Evolutionary conservation across 2,329 filamentous ascomycete genomes (phyloP), one percentile per base, ranked within the genome.

Genomic region (Parafenestella ontariensis): DNA sequence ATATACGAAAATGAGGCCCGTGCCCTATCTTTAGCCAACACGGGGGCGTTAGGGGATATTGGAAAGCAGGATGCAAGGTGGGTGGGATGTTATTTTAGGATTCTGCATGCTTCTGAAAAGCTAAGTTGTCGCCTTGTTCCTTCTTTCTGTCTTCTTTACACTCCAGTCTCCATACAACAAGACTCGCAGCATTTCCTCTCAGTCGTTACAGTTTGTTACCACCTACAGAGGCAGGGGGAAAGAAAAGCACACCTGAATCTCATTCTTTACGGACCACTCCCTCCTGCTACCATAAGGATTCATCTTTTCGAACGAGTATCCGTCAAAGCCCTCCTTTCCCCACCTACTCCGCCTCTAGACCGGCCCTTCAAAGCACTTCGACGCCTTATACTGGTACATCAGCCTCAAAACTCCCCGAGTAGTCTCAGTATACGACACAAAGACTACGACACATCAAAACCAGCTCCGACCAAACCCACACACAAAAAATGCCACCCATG

Each of bases 1-100:
- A 61, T 59, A 49, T 54, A 64, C 52, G 58, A 62, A 40, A 15
- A 18, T 17, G 5, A 17, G 48, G 41, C 18, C 46, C 40, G 49
- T 43, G 41, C 41, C 17, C 24, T n/a, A 29, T 8, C n/a, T 26
- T 17, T 29, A 10, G 17, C 17, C n/a, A n/a, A n/a, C 23, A 26
- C 18, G 3, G 41, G n/a, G 15, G 15, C n/a, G 24, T 43, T 17
- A 43, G 24, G 41, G 23, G n/a, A n/a, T 11, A 23, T 24, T 10
- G 36, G 4, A 23, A 21, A 13, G 36, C 13, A 13, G 36, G 20
- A 24, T 23, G 37, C 18, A 23, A 23, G 37, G 21, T 8, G 5
- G 18, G 2, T 34, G 5, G n/a, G n/a, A n/a, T n/a, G 31, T 34
- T 34, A 34, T 34, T 34, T 34, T 34, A 34, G 3, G 31, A 4